Base-by-base conservation (phyloP, 352 stramenopile species). In the Aphanomyces invadans region DNA sequence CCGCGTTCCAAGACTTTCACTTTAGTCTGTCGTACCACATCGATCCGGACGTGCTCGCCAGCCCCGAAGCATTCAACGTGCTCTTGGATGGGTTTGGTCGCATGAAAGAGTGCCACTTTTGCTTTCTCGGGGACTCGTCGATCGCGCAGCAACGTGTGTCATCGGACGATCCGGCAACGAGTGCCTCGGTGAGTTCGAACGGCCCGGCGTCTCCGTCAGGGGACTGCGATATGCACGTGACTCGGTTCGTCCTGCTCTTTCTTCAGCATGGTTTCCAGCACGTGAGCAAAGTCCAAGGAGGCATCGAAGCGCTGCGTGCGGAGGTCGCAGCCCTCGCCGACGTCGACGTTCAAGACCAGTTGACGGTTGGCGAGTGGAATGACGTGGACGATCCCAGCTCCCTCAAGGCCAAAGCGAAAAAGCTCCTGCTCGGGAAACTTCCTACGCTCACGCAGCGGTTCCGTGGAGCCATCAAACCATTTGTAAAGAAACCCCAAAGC, bases 71-170 rank as follows among this genome's bases (percentile, higher is more conserved):
- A 9, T 68, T 95, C 17, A 76, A 81, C 21, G 76, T 81, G 29
- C 73, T 95, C 10, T 78, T 95, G 68, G 87, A 92, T 51, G 84
- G 83, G 0, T 93, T 95, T 39, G 74, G 73, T 28, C 73, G 77
- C 3, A 95, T 95, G 85, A 94, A 95, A 78, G 85, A 86, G 0
- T 93, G 83, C 51, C 87, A 95, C 53, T 95, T 95, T 69, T 95
- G 87, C 62, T 93, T 95, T 60, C 81, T 95, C 51, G 87, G 87
- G 2, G 15, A 7, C 64, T 23, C 28, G n/a, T n/a, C n/a, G n/a
- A n/a, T n/a, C n/a, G n/a, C n/a, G n/a, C n/a, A n/a, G n/a, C n/a
- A n/a, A n/a, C n/a, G n/a, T n/a, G n/a, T n/a, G n/a, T n/a, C n/a
- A n/a, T n/a, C n/a, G n/a, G n/a, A n/a, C n/a, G n/a, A n/a, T n/a